These are phyloP conservation scores for Casuarina cunninghamiana DNA, from an alignment of 306 rosid genomes.

Conservation along the genomic window DNA sequence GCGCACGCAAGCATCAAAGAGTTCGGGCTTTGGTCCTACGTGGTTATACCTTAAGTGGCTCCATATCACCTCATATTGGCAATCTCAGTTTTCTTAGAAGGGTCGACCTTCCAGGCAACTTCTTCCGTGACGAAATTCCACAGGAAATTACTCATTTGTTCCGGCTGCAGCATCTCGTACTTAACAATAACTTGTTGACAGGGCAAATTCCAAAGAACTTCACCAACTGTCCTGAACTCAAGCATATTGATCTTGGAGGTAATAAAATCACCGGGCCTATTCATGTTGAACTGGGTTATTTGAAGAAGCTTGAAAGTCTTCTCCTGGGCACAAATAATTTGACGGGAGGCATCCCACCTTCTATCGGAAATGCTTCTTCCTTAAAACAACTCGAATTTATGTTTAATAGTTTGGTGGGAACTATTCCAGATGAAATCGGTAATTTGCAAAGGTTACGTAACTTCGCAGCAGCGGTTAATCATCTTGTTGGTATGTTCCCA, in stretches of 20 bases:
- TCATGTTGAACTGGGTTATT: slow-evolving; percentile 18
- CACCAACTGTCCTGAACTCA: slow-evolving; percentile 22
- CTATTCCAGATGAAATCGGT: slow-evolving; percentile 36
- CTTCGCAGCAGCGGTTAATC: not conserved
- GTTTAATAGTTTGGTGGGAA: slow-evolving; percentile 20
- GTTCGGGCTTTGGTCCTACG: slow-evolving; percentile 21
- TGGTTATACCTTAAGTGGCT: slow-evolving; percentile 21
- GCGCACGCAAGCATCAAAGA: slow-evolving; percentile 31
- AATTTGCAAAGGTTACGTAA: not conserved
- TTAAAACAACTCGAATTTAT: not conserved
- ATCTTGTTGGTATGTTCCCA: slow-evolving; percentile 34
- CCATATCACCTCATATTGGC: slow-evolving; percentile 41
- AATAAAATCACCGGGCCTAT: slow-evolving; percentile 28
- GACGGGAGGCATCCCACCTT: slow-evolving; percentile 33
- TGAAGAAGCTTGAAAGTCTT: slow-evolving; percentile 15
- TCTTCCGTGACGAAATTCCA: slow-evolving; percentile 32
- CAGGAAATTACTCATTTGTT: slow-evolving; percentile 24
- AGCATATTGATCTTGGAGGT: rapidly evolving
- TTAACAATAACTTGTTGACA: slow-evolving; percentile 19
- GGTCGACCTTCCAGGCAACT: slow-evolving; percentile 20
- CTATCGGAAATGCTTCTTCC: slow-evolving; percentile 39
- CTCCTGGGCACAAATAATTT: slow-evolving; percentile 11
- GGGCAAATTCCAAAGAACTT: slow-evolving; percentile 40
- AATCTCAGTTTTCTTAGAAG: slow-evolving; percentile 22
- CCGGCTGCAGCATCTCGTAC: not conserved